Base-by-base conservation (phyloP, 192 early-diverging fungal species). In the Coemansia guatemalensis region DNA sequence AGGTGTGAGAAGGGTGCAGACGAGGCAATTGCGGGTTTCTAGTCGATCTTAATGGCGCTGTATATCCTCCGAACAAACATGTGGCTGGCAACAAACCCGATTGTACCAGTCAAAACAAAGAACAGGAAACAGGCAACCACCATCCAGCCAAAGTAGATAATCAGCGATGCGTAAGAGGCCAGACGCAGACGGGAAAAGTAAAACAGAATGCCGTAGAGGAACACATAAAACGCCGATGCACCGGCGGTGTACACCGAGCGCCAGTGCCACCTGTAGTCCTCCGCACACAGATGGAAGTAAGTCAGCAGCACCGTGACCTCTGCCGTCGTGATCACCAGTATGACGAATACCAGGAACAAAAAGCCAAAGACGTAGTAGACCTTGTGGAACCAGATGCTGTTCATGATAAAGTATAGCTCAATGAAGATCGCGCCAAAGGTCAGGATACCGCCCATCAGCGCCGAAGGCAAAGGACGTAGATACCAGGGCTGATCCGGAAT, bases 341-440 rank as follows among this genome's bases (percentile, higher is more conserved):
- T 88, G 24, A 88, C 67, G 76, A 94, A 95, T 5, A 95, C 93
- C 54, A 94, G 65, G 82, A 95, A 86, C 67, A 95, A 73, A 82
- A 97, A 95, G 0, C 95, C 93, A 86, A 93, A 94, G 58, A 95
- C 88, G 68, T 95, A 95, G 82, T 95, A 98, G 23, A 93, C 87
- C 68, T 89, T 88, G 84, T 92, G 89, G 84, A 88, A 89, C 93
- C 93, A 96, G 50, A 97, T 94, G 48, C 88, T 90, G 77, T 92
- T 91, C 84, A 97, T 91, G 60, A 98, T 91, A 78, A 94, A 98
- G 82, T 96, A 96, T 49, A 97, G 83, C 85, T 98, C 96, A 65
- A 97, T 93, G 64, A 97, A 98, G 53, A 97, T 92, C 22, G 93
- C 88, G 4, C 88, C 92, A 70, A 98, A 98, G 20, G 94, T 93